Evolutionary conservation across 192 early-diverging fungal species (phyloP).

Genomic region (Phlyctochytrium bullatum): DNA sequence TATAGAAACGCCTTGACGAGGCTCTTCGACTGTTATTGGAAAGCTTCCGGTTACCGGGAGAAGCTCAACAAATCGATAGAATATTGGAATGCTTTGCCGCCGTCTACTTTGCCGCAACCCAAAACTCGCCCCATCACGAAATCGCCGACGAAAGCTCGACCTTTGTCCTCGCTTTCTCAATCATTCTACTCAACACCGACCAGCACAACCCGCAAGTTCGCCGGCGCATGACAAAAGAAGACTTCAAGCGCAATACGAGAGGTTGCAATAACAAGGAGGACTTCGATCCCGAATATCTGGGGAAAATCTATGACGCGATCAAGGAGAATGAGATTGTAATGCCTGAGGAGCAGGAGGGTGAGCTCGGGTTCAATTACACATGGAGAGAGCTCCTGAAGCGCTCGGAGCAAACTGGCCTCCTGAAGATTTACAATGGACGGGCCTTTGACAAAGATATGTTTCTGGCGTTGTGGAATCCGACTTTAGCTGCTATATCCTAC

Average conservation of each 20-base stretch:
- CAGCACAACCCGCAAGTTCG: constrained; percentile 92
- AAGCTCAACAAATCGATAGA: constrained; percentile 96
- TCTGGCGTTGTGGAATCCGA: constrained; percentile 67
- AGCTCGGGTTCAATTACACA: constrained; percentile 88
- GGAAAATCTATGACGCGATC: constrained; percentile 86
- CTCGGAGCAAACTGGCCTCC: constrained; percentile 45
- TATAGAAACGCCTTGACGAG: constrained; percentile 94
- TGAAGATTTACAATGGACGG: constrained; percentile 55
- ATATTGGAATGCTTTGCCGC: constrained; percentile 90
- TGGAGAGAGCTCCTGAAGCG: constrained; percentile 78
- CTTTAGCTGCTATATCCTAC: constrained; percentile 77
- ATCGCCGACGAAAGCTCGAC: constrained; percentile 79
- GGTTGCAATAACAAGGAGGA: constrained; percentile 85
- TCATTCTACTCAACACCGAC: constrained; percentile 99
- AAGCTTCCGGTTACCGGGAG: constrained; percentile 93
- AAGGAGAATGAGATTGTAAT: constrained; percentile 88
- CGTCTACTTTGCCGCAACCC: constrained; percentile 66
- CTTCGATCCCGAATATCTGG: constrained; percentile 79
- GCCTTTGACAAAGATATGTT: constrained; percentile 83
- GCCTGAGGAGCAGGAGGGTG: constrained; percentile 95
- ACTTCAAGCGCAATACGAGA: constrained; percentile 85
- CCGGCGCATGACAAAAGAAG: constrained; percentile 82
- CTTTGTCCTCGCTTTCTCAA: constrained; percentile 86
- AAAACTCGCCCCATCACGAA: constrained; percentile 47
- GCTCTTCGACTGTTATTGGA: constrained; percentile 89